Conservation (phyloP, 2,329 filamentous ascomycete species). For the Cladosporium phlei region DNA sequence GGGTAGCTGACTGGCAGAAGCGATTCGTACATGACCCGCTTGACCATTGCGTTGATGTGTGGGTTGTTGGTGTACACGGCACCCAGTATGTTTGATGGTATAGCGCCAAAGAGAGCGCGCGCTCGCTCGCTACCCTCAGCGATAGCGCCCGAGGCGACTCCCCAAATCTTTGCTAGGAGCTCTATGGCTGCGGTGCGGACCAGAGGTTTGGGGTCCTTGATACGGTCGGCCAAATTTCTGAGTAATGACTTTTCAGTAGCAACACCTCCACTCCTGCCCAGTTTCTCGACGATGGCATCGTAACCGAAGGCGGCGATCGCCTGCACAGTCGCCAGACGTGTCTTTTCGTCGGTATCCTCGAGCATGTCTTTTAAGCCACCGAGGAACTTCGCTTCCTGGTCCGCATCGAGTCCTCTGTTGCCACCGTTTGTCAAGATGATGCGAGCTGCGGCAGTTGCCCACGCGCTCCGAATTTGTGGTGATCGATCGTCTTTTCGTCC, state of each 20-base stretch:
- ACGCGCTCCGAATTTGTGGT: conserved; percentile 73
- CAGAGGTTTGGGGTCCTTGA: conserved; percentile 75
- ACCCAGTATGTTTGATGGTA: conserved; percentile 80
- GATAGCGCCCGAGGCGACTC: conserved; percentile 84
- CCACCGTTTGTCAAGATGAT: conserved; percentile 90
- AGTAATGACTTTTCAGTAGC: conserved; percentile 73
- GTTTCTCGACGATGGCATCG: conserved; percentile 72
- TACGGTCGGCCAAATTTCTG: conserved; percentile 76
- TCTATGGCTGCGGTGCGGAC: conserved; percentile 86
- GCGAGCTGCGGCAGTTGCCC: conserved; percentile 77
- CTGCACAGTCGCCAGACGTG: conserved; percentile 82
- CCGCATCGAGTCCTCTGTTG: conserved; percentile 76
- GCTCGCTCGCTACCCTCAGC: conserved; percentile 75
- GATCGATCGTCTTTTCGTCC: conserved; percentile 84
- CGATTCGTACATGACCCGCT: conserved; percentile 79
- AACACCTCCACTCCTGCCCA: conserved; percentile 71
- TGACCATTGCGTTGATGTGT: conserved; percentile 78
- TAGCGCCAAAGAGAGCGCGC: conserved; percentile 67
- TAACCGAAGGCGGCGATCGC: conserved; percentile 77
- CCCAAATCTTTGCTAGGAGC: conserved; percentile 81
- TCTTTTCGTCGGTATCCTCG: conserved; percentile 83
- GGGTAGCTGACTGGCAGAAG: conserved; percentile 89
- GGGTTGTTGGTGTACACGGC: conserved; percentile 84
- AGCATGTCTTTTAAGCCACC: conserved; percentile 73
- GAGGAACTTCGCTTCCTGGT: conserved; percentile 74